Conservation (phyloP, 2,329 filamentous ascomycete species). For the Didymellaceae sp. region DNA sequence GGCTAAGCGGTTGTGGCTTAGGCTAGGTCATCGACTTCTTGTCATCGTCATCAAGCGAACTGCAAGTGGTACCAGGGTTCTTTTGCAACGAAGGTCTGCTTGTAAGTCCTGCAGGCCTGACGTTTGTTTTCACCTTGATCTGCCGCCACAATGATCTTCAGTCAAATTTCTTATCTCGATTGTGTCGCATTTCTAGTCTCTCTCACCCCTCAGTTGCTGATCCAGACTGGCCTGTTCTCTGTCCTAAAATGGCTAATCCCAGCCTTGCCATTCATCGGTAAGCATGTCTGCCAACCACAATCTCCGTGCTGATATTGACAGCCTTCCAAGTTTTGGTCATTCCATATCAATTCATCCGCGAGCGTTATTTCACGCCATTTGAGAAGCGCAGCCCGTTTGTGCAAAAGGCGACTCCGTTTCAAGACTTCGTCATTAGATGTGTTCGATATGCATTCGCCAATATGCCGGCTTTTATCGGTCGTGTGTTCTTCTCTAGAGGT, state of each 20-base stretch:
- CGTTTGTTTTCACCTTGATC: background rate
- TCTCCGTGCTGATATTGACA: conserved; percentile 38
- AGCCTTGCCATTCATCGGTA: conserved; percentile 75
- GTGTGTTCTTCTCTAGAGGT: conserved; percentile 77
- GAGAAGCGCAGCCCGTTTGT: conserved; percentile 66
- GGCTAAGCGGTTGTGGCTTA: conserved; percentile 30
- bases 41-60: conserved; percentile 23
- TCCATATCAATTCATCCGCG: conserved; percentile 64
- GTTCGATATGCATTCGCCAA: conserved; percentile 79
- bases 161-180: conserved; percentile 76
- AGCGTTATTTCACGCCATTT: conserved; percentile 60
- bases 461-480: conserved; percentile 71
- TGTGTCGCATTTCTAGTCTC: conserved; percentile 75
- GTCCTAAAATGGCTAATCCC: conserved; percentile 65
- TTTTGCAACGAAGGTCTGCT: background rate
- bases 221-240: conserved; percentile 68
- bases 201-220: conserved; percentile 73
- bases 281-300: conserved; percentile 22
- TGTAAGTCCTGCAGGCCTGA: background rate
- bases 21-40: conserved; percentile 13
- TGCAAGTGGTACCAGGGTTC: conserved; percentile 3
- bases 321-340: conserved; percentile 60
- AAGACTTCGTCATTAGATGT: conserved; percentile 78
- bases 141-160: conserved; percentile 68
- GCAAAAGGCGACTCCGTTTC: conserved; percentile 73